phyloP scores from a whole-genome alignment of 345 rosid genomes.

The Ailanthus altissimus region DNA sequence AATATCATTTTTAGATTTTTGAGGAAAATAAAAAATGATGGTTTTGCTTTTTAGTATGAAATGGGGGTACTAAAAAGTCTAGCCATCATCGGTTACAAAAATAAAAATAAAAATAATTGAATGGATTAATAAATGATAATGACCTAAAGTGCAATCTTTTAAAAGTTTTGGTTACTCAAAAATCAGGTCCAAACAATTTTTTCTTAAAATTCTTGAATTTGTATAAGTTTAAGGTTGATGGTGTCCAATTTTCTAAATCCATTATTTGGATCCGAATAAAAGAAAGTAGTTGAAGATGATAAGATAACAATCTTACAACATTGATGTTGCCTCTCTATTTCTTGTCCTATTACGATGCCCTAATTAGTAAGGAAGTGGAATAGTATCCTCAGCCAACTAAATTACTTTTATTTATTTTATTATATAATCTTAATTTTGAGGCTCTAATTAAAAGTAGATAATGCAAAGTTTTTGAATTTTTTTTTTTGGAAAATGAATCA shows the following conservation, averaged over 20 bases:
- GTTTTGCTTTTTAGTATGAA: background rate
- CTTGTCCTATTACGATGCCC: slow-evolving; percentile 20
- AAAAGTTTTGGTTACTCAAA: background rate
- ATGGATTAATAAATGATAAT: background rate
- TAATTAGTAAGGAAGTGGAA: background rate
- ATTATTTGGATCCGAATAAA: background rate
- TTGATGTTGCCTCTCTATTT: background rate
- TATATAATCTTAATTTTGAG: slow-evolving; percentile 8
- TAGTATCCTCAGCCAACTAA: background rate
- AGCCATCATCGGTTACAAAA: too few relatives aligned
- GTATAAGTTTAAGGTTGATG: background rate
- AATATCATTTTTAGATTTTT: too few relatives aligned
- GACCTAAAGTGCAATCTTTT: background rate
- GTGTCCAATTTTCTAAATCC: background rate
- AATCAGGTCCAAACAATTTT: too few relatives aligned
- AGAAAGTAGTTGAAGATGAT: background rate
- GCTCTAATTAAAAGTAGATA: slow-evolving; percentile 3
- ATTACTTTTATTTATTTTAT: background rate
- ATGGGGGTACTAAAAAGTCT: background rate
- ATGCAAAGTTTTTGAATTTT: background rate
- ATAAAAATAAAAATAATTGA: background rate
- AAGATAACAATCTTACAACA: background rate
- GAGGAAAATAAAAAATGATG: too few relatives aligned
- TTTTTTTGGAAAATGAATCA: too few relatives aligned
- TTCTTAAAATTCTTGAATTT: background rate